These are phyloP conservation scores for Chlamydomonas sp. DNA, from an alignment of 139 green algal species.

Conservation along the genomic window DNA sequence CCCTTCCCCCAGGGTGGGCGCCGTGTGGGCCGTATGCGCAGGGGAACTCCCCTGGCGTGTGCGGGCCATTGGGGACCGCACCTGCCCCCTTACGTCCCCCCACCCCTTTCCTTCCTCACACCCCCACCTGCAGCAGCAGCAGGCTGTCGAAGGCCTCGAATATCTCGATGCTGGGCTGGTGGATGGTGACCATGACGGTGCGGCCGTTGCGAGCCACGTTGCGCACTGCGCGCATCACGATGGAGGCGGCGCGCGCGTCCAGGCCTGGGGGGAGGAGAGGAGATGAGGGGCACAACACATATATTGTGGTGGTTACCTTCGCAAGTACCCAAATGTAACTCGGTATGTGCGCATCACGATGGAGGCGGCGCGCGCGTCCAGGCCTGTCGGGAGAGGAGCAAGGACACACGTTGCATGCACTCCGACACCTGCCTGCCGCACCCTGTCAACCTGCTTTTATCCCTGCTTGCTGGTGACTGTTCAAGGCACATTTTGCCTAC, in stretches of 20 bases:
- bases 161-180: slow-evolving; percentile 89
- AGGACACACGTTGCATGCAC: no score
- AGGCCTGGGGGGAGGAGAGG: slow-evolving; percentile 1
- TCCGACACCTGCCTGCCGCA: no score
- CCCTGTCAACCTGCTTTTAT: no score
- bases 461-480: neutral
- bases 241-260: slow-evolving; percentile 68
- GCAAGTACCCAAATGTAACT: neutral
- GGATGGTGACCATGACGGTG: slow-evolving; percentile 93
- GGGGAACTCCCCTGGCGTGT: no score
- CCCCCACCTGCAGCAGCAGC: slow-evolving; percentile 55
- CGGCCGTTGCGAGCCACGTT: slow-evolving; percentile 83
- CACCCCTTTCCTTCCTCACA: no score
- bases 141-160: slow-evolving; percentile 85
- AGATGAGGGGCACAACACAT: no score
- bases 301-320: no score
- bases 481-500: neutral
- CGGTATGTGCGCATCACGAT: slow-evolving; percentile 76
- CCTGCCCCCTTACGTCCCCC: no score
- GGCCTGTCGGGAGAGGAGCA: no score
- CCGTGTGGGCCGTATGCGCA: no score
- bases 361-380: slow-evolving; percentile 84
- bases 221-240: slow-evolving; percentile 87
- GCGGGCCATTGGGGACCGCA: no score
- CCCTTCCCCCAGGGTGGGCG: no score